Base-by-base conservation (phyloP, 1,284 basidiomycete genomes). In the Apiotrichum akiyoshidainum region DNA sequence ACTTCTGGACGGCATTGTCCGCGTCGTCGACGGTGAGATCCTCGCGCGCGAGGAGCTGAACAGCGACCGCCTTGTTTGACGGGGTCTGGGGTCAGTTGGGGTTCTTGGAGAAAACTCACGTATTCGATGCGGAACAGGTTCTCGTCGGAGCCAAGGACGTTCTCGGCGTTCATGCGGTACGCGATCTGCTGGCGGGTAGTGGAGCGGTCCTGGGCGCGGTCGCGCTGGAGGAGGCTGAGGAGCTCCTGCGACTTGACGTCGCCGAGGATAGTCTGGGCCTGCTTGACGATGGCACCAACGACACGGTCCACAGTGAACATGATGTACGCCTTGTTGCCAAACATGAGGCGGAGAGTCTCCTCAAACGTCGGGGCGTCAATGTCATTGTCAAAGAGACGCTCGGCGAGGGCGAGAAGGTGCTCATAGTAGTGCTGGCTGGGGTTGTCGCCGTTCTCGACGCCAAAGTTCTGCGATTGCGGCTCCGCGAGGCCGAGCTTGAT, bases 331-430 rank as follows among this genome's bases (percentile, higher is more conserved):
- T 92, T 89, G 65, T 87, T 94, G 37, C 92, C 91, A 80, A 95
- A 98, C 83, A 99, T 94, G 85, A 90, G 92, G 60, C 96, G 82
- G 83, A 96, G 86, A 68, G 92, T 90, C 74, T 99, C 95, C 75
- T 99, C 96, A 71, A 92, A 98, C 19, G 87, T 86, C 34, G 83
- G 80, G 70, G 88, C 89, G 77, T 98, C 95, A 63, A 98, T 82
- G 71, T 98, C 93, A 61, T 85, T 88, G 69, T 93, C 91, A 71
- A 98, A 98, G 51, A 96, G 77, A 80, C 91, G 90, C 78, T 96
- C 93, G 73, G 89, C 90, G n/a, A 92, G 87, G 61, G 89, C 90
- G 46, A 98, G 81, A 48, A 96, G 82, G 70, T 94, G 92, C 78
- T 86, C 82, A 79, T 98, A 98, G 64, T 92, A 87, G 74, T 92